Conservation (phyloP, 83 land plant genomes). For the Picea abies region DNA sequence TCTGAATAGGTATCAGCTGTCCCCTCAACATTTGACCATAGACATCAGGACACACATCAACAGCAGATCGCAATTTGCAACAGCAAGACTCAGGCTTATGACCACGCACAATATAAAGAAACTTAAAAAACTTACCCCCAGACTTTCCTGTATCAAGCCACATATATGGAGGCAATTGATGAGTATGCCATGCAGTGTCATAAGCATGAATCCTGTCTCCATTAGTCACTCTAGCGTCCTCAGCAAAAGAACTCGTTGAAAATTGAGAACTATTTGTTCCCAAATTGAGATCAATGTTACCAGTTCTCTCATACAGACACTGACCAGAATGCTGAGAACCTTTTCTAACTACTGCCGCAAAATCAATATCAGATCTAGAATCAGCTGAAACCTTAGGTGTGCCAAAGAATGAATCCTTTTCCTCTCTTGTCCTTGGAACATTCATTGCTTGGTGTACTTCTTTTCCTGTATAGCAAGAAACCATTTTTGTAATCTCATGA, state of each 20-base stretch:
- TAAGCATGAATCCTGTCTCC: slow-evolving; percentile 24
- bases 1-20: slow-evolving; percentile 79
- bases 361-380: slow-evolving; percentile 23
- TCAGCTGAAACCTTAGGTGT: slow-evolving; percentile 15
- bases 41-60: background rate
- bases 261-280: slow-evolving; percentile 20
- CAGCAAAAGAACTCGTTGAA: slow-evolving; percentile 12
- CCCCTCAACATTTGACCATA: slow-evolving; percentile 32
- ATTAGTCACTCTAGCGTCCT: slow-evolving; percentile 19
- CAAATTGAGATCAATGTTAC: slow-evolving; percentile 18
- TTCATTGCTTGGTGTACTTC: background rate
- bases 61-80: background rate
- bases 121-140: slow-evolving; percentile 23
- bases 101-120: background rate
- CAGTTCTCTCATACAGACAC: slow-evolving; percentile 30
- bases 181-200: slow-evolving; percentile 19
- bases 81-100: background rate
- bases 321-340: slow-evolving; percentile 32
- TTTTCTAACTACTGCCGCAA: slow-evolving; percentile 38
- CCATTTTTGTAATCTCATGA: slow-evolving; percentile 13
- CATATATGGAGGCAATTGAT: slow-evolving; percentile 20
- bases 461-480: slow-evolving; percentile 15
- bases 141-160: slow-evolving; percentile 15
- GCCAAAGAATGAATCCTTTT: background rate
- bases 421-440: slow-evolving; percentile 7